Percentiles rank a stretch among this genome's conserved stretches.
phyloP scores from a whole-genome alignment of 306 rosid species.

The Begonia fuchsioides region DNA sequence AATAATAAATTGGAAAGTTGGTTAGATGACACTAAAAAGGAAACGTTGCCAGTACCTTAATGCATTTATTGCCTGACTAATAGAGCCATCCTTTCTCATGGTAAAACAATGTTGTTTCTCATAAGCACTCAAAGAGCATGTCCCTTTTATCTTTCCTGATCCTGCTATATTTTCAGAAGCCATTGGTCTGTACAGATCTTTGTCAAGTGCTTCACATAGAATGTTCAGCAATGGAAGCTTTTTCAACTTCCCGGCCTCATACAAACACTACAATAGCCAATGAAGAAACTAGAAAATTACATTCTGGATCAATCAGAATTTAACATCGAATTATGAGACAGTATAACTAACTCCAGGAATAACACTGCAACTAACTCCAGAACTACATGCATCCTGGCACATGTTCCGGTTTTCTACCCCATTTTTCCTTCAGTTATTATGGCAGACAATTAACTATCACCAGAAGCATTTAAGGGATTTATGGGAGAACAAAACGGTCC shows the following conservation, averaged over 20 bases:
- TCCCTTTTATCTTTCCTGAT: constrained; percentile 20
- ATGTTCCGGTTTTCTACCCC: too few relatives aligned
- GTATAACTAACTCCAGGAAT: too few relatives aligned
- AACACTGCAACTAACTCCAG: too few relatives aligned
- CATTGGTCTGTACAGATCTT: constrained; percentile 29
- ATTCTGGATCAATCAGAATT: constrained; percentile 7
- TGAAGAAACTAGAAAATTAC: not conserved
- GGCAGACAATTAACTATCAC: too few relatives aligned
- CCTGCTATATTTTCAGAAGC: constrained; percentile 21
- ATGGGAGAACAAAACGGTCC: too few relatives aligned
- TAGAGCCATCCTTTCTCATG: constrained; percentile 27
- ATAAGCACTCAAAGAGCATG: constrained; percentile 28
- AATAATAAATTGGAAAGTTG: not conserved
- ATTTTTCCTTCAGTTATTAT: too few relatives aligned
- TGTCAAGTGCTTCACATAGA: constrained; percentile 66
- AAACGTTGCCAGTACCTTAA: constrained; percentile 34
- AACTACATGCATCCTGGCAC: too few relatives aligned
- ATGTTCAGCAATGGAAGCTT: constrained; percentile 55
- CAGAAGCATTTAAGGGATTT: too few relatives aligned
- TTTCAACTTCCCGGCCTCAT: constrained; percentile 60
- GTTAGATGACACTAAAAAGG: not conserved
- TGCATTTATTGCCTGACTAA: constrained; percentile 40
- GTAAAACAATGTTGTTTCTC: constrained; percentile 23
- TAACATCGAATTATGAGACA: too few relatives aligned
- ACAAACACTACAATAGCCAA: constrained; percentile 53